Base-by-base conservation (phyloP, 305 asterid species). In the Rubia tinctorum region DNA sequence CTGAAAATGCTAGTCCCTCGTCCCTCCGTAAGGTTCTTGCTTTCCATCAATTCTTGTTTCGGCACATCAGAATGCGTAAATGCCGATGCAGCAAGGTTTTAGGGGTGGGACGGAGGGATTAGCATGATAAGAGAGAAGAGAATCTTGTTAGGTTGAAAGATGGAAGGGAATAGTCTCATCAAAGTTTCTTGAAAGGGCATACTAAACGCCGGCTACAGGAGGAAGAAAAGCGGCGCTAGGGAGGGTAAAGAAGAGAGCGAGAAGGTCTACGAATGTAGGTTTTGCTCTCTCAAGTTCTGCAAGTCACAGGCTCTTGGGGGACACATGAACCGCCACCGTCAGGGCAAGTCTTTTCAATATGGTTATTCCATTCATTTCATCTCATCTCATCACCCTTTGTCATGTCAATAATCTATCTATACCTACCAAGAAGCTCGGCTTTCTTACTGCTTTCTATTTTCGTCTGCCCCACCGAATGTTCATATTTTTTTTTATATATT, bases 281-380 rank as follows among this genome's bases (percentile, higher is more conserved):
- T 95, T 80, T 95, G 99, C 81, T 92, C 99, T 85, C 98, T 95
- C 77, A 95, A 95, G 84, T 95, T 95, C 86, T 88, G 97, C 96
- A 95, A 95, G 79, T 95, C 98, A 70, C 99, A 94, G 89, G 99
- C 99, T 73, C 98, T 94, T 22, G 99, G 99, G 39, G 99, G 99
- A 77, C 99, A 94, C 83, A 94, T 94, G 99, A 94, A 94, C 79
- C 98, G 99, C 92, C 99, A 94, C 79, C 97, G 99, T 82, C 97
- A 92, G 90, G 98, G 98, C 82, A 76, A 61, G 76, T 67, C 74
- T 67, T 71, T 68, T 74, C 73, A 20, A 23, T 8, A 7, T 5
- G 5, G 20, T 17, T 30, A 51, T 73, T 67, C 68, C 66, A 43
- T 25, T 30, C 25, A 17, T 25, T 30, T 7, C 15, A 10, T 51